These are phyloP conservation scores for Papiliotrema fonsecae DNA, from an alignment of 1,284 basidiomycete genomes.

Conservation along the genomic window DNA sequence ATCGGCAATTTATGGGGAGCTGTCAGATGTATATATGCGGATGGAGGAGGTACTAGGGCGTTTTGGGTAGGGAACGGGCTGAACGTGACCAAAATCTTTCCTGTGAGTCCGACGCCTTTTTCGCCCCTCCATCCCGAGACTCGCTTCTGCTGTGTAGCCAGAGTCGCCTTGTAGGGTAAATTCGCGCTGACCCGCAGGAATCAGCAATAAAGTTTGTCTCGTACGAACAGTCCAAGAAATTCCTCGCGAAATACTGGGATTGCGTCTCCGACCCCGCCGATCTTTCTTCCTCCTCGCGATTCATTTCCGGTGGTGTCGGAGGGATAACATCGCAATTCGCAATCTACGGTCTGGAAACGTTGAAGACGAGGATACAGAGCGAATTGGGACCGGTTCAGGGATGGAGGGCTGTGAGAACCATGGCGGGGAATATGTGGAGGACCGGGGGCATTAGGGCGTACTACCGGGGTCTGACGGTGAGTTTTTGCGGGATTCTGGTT, in stretches of 20 bases:
- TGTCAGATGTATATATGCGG: slow-evolving; percentile 70
- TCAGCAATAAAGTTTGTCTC: slow-evolving; percentile 97
- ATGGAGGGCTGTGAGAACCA: slow-evolving; percentile 59
- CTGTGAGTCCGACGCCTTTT: slow-evolving; percentile 47
- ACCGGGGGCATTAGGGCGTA: slow-evolving; percentile 78
- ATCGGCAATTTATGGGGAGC: slow-evolving; percentile 67
- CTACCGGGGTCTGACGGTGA: slow-evolving; percentile 84
- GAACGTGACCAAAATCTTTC: slow-evolving; percentile 78
- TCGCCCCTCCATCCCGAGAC: background rate
- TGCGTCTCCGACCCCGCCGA: slow-evolving; percentile 81
- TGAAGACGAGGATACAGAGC: slow-evolving; percentile 90
- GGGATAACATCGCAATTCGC: slow-evolving; percentile 89
- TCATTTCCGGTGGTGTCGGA: slow-evolving; percentile 91
- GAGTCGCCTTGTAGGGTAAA: background rate
- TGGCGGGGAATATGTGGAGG: slow-evolving; percentile 61
- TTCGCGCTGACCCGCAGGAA: slow-evolving; percentile 52
- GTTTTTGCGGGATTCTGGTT: slow-evolving; percentile 34
- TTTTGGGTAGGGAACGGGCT: slow-evolving; percentile 79
- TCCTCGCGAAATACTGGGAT: slow-evolving; percentile 90
- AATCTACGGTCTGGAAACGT: slow-evolving; percentile 49
- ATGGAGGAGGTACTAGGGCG: slow-evolving; percentile 75
- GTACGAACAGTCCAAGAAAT: slow-evolving; percentile 92
- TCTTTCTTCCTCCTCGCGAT: slow-evolving; percentile 86
- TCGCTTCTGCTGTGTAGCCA: background rate
- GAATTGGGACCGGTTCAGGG: slow-evolving; percentile 58